A percentile compares a stretch with the other conserved stretches of the same genome.
Conservation (phyloP, 768 basidiomycete genomes). For the Hysterangium stoloniferum region DNA sequence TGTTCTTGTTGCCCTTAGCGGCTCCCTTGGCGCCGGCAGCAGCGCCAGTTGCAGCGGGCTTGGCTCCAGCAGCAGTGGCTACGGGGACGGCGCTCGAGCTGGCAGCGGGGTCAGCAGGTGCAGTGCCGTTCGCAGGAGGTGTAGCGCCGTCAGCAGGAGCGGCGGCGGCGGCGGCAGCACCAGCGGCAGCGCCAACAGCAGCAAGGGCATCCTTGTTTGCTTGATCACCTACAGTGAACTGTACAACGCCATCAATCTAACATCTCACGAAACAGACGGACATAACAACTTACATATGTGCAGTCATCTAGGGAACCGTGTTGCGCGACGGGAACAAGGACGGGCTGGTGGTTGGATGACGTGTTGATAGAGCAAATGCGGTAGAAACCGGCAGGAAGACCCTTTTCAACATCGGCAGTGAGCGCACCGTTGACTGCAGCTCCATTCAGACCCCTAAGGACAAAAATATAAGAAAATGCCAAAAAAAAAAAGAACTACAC, state of each 20-base stretch:
- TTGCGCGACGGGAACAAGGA: conserved; percentile 49
- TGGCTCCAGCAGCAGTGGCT: conserved; percentile 2
- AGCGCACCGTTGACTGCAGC: conserved; percentile 40
- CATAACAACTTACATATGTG: conserved; percentile 39
- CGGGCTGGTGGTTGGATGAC: conserved; percentile 52
- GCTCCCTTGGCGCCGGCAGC: neutral
- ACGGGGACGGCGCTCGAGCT: conserved; percentile 9
- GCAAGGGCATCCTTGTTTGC: conserved; percentile 13
- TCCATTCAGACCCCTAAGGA: conserved; percentile 33
- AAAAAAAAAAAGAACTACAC: neutral
- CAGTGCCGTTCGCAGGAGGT: neutral
- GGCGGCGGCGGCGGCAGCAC: conserved; percentile 3
- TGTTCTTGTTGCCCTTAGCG: neutral
- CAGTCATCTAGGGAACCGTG: conserved; percentile 55
- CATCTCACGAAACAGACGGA: conserved; percentile 4
- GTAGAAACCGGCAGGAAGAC: conserved; percentile 54
- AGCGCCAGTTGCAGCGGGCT: neutral
- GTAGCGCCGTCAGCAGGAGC: conserved; percentile 9
- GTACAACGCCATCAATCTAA: conserved; percentile 7
- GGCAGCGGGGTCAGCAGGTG: conserved; percentile 12
- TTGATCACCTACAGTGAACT: conserved; percentile 28
- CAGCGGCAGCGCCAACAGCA: conserved; percentile 14
- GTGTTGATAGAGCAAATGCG: conserved; percentile 49
- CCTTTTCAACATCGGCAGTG: conserved; percentile 41
- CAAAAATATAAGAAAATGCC: neutral